Conservation (phyloP, 2,329 filamentous ascomycete species). For the Alternaria triticimaculans region DNA sequence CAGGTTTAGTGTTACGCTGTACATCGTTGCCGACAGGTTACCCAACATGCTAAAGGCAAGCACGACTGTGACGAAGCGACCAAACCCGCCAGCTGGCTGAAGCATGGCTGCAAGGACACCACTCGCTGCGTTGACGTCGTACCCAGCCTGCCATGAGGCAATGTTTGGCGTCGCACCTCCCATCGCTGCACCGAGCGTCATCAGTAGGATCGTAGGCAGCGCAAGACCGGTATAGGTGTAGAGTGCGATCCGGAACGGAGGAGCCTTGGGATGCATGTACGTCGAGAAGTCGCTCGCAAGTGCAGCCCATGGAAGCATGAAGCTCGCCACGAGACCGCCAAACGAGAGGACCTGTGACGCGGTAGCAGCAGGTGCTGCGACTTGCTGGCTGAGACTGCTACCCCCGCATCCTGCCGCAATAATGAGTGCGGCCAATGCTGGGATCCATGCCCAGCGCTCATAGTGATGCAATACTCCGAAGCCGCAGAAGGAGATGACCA, state of each 20-base stretch:
- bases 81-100: conserved; percentile 64
- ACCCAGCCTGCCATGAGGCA: conserved; percentile 61
- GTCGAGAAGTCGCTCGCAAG: conserved; percentile 67
- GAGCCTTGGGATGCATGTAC: conserved; percentile 64
- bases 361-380: conserved; percentile 50
- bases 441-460: conserved; percentile 65
- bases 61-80: conserved; percentile 67
- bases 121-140: conserved; percentile 61
- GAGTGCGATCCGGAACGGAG: conserved; percentile 58
- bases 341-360: conserved; percentile 61
- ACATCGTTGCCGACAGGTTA: conserved; percentile 66
- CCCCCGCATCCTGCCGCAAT: conserved; percentile 64
- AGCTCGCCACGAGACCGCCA: conserved; percentile 67
- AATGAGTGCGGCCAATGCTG: conserved; percentile 61
- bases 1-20: conserved; percentile 69
- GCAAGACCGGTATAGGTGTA: conserved; percentile 65
- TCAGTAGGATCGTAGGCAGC: conserved; percentile 64
- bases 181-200: conserved; percentile 70
- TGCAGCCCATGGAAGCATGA: conserved; percentile 68
- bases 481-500: conserved; percentile 69
- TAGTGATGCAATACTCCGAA: conserved; percentile 63
- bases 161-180: conserved; percentile 64
- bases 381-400: conserved; percentile 58
- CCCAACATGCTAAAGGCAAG: conserved; percentile 62
- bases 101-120: conserved; percentile 68